Evolutionary conservation across 148 eudicot genomes (phyloP).

Genomic region (Heliosperma pusillum): DNA sequence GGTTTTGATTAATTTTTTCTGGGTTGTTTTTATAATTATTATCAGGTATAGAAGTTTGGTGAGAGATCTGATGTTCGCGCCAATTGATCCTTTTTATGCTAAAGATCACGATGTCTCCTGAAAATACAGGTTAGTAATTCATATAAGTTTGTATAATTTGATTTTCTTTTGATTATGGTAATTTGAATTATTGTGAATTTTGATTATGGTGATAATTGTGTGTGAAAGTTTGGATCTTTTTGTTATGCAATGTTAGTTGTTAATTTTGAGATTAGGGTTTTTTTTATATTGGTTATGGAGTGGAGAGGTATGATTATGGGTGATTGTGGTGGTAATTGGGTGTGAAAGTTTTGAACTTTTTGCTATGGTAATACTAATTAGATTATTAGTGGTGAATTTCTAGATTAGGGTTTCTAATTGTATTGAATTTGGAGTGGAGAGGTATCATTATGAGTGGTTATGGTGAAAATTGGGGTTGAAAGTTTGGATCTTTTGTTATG

Average conservation of each 20-base stretch:
- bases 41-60: slow-evolving; percentile 31
- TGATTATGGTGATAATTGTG: neutral
- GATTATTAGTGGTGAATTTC: neutral
- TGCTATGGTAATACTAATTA: neutral
- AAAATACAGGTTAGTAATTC: slow-evolving; percentile 44
- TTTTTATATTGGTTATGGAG: slow-evolving; percentile 15
- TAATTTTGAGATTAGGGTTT: slow-evolving; percentile 11
- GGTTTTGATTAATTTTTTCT: slow-evolving; percentile 25
- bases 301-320: slow-evolving; percentile 10
- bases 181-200: neutral
- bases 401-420: slow-evolving; percentile 12
- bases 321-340: neutral
- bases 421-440: slow-evolving; percentile 20
- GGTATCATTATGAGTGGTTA: neutral
- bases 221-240: too few species aligned
- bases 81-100: slow-evolving; percentile 37
- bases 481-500: too few species aligned
- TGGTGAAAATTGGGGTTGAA: neutral
- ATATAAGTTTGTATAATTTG: neutral
- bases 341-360: slow-evolving; percentile 24
- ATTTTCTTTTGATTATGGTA: slow-evolving; percentile 3
- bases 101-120: slow-evolving; percentile 54
- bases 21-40: slow-evolving; percentile 5
- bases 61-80: slow-evolving; percentile 65
- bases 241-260: slow-evolving; percentile 3